Evolutionary conservation across 305 asterid genomes (phyloP).

Genomic region (Fraxinus angustifolia): DNA sequence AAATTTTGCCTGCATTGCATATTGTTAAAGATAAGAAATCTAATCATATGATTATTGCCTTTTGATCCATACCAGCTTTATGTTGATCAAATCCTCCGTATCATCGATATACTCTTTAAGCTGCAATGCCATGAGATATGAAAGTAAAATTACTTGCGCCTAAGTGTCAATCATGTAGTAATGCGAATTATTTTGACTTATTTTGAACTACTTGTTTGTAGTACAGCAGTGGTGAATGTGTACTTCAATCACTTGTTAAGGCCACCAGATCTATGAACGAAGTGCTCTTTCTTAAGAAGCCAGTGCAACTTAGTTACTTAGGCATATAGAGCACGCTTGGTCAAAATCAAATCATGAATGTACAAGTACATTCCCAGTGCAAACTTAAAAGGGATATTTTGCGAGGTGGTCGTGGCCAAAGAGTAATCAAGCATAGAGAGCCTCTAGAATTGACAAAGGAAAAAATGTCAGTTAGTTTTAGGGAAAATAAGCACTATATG

Average conservation of each 20-base stretch:
- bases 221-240: neutral
- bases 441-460: neutral
- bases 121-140: slow-evolving; percentile 41
- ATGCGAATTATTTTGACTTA: neutral
- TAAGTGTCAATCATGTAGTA: slow-evolving; percentile 7
- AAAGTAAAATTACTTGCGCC: neutral
- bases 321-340: neutral
- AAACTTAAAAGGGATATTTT: neutral
- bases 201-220: neutral
- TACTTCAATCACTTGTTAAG: neutral
- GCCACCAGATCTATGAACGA: neutral
- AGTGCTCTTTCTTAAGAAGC: neutral
- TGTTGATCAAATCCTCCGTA: slow-evolving; percentile 94
- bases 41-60: neutral
- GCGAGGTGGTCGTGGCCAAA: neutral
- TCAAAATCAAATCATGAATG: neutral
- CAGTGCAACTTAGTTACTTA: neutral
- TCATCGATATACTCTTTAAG: slow-evolving; percentile 97
- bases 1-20: neutral
- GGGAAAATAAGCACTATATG: neutral
- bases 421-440: neutral
- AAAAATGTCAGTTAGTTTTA: neutral
- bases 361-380: neutral
- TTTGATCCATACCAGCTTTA: slow-evolving; percentile 65
- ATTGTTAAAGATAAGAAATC: slow-evolving; percentile 1